Base-by-base conservation (phyloP, 768 basidiomycete genomes). In the Scleroderma citrinum region DNA sequence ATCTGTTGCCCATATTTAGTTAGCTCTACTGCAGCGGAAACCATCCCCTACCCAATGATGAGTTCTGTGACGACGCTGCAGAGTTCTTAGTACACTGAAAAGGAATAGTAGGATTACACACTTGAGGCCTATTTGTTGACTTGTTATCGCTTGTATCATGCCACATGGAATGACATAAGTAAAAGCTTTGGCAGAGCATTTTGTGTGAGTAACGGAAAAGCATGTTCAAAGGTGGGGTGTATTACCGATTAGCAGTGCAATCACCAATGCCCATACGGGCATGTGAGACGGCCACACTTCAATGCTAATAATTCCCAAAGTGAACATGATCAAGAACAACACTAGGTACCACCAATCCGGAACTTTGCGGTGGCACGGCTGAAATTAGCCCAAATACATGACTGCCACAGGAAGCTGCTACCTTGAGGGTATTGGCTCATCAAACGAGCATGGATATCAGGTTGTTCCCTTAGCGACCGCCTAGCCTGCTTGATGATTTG, bases 291-390 rank as follows among this genome's bases (percentile, higher is more conserved):
- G 73, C 87, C 86, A 89, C 31, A 80, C 69, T 62, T 83, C 81
- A 52, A 89, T 85, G n/a, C 76, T 71, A 46, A 89, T 63, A 31
- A 87, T 66, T 47, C 86, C 85, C 48, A 85, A 76, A 0, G 69
- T 74, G 58, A 87, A 87, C 80, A 85, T 85, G 51, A 81, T 75
- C 76, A 48, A 17, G 66, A 90, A 87, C 44, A 92, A 74, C 37
- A 74, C 59, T 8, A 71, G 62, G 62, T 91, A 92, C 90, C 90
- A 92, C 88, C 86, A 91, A 51, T 90, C 78, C 1, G 89, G 90
- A 14, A 92, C 83, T 65, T 85, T 30, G 24, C 13, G 38, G 19
- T 6, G 17, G 40, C 3, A 6, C 7, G 12, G 35, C 8, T n/a
- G 43, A 37, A 7, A 41, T 7, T 11, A 19, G 11, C 46, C 6